Base-by-base conservation (phyloP, 768 basidiomycete species). In the Kockovaella imperatae region DNA sequence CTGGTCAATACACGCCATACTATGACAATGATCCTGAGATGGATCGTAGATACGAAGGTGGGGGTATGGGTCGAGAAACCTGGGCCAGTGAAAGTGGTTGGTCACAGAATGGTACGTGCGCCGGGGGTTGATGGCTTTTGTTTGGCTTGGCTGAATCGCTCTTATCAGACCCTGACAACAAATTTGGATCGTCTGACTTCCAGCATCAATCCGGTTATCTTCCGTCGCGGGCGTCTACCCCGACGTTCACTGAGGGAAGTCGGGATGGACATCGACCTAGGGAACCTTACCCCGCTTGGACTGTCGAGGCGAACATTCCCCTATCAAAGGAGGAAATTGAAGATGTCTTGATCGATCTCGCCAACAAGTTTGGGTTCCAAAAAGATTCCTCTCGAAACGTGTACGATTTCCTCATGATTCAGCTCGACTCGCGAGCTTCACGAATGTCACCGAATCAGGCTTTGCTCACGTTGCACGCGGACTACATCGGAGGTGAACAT, bases 331-430 rank as follows among this genome's bases (percentile, higher is more conserved):
- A 99, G 70, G 95, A 96, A 75, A 96, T 97, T 47, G 93, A 97
- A 70, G 95, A 99, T 68, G 87, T 99, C 42, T 87, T 97, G 68
- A 80, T 96, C 42, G 95, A 97, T 75, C 78, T 99, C 28, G 84
- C 89, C 23, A 90, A 96, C 77, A 99, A 97, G 74, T 99, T 97
- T 73, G 95, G 95, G 53, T 99, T 99, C 69, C 95, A 97, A 88
- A 77, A 95, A 87, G 71, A 72, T 47, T 73, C 71, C 2, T 73
- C 63, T 18, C 63, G 71, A 50, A 73, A 73, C 62, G 65, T 73
- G 83, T 99, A 93, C 73, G 95, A 97, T 75, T 95, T 93, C 73
- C 74, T 93, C 50, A 96, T 99, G 93, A 90, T 95, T 64, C 80
- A 87, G 38, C 80, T 99, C 54, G 95, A 99, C 74, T 91, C 88